These are phyloP conservation scores for Amaranthus tricolor DNA, from an alignment of 179 eudicot genomes.

Conservation along the genomic window DNA sequence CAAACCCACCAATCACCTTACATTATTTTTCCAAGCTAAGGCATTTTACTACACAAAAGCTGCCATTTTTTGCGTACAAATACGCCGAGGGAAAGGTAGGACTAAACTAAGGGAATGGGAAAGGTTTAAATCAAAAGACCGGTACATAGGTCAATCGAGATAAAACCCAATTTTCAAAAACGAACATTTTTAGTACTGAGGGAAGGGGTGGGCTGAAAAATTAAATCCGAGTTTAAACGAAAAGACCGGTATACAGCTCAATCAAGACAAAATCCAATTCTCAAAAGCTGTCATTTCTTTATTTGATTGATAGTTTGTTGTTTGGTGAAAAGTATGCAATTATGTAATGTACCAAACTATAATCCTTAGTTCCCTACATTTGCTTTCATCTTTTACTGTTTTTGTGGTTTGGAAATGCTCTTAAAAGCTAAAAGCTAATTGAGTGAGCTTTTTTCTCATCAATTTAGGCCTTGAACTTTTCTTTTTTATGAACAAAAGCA, in stretches of 20 bases:
- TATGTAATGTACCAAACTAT: constrained; percentile 11
- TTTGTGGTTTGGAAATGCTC: constrained; percentile 14
- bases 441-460: constrained; percentile 4
- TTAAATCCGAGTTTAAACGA: too few relatives aligned
- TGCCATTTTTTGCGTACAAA: constrained; percentile 1
- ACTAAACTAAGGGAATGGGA: too few relatives aligned
- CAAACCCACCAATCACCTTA: neutral
- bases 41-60: constrained; percentile 3
- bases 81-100: too few relatives aligned
- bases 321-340: constrained; percentile 13
- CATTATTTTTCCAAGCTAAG: constrained; percentile 9
- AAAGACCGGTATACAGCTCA: too few relatives aligned
- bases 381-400: constrained; percentile 6
- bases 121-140: too few relatives aligned
- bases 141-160: too few relatives aligned
- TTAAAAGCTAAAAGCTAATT: constrained; percentile 12
- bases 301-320: neutral
- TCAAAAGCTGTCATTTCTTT: constrained; percentile 4
- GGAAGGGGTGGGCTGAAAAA: too few relatives aligned
- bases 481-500: constrained; percentile 16
- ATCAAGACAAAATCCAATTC: too few relatives aligned
- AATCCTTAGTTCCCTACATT: neutral
- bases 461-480: neutral
- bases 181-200: too few relatives aligned
- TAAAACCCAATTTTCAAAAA: too few relatives aligned